Conservation (phyloP, 2,329 filamentous ascomycete species). For the Amesomyces nigricolor region DNA sequence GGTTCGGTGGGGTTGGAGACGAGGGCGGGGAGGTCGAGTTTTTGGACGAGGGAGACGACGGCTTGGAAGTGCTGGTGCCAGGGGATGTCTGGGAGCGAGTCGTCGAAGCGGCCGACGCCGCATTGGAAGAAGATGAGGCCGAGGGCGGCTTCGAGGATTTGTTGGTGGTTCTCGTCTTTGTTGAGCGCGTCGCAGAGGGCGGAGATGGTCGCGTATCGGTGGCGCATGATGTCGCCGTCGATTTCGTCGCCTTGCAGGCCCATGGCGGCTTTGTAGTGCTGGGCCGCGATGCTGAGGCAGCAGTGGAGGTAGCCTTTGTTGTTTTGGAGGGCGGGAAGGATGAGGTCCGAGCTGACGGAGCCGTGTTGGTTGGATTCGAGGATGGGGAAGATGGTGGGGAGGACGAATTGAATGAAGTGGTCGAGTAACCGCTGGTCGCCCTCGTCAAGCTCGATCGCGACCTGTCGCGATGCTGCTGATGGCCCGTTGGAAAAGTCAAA, state of each 20-base stretch:
- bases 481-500: slow-evolving; percentile 74
- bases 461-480: slow-evolving; percentile 57
- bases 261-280: slow-evolving; percentile 80
- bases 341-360: slow-evolving; percentile 71
- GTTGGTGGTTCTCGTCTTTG: slow-evolving; percentile 72
- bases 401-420: slow-evolving; percentile 83
- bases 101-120: slow-evolving; percentile 79
- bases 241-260: slow-evolving; percentile 64
- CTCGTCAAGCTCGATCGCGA: slow-evolving; percentile 78
- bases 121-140: slow-evolving; percentile 97
- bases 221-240: slow-evolving; percentile 85
- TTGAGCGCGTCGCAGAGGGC: slow-evolving; percentile 78
- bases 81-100: slow-evolving; percentile 81
- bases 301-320: slow-evolving; percentile 95
- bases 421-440: slow-evolving; percentile 80
- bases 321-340: slow-evolving; percentile 79
- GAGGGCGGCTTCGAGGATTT: slow-evolving; percentile 87
- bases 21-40: slow-evolving; percentile 69
- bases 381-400: slow-evolving; percentile 86
- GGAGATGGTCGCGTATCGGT: slow-evolving; percentile 82
- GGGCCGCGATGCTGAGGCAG: slow-evolving; percentile 86
- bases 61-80: slow-evolving; percentile 98
- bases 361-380: slow-evolving; percentile 86
- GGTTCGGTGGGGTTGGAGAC: slow-evolving; percentile 57
- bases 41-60: slow-evolving; percentile 75